phyloP scores from a whole-genome alignment of 768 basidiomycete species.

The Leccinum barrowsii region DNA sequence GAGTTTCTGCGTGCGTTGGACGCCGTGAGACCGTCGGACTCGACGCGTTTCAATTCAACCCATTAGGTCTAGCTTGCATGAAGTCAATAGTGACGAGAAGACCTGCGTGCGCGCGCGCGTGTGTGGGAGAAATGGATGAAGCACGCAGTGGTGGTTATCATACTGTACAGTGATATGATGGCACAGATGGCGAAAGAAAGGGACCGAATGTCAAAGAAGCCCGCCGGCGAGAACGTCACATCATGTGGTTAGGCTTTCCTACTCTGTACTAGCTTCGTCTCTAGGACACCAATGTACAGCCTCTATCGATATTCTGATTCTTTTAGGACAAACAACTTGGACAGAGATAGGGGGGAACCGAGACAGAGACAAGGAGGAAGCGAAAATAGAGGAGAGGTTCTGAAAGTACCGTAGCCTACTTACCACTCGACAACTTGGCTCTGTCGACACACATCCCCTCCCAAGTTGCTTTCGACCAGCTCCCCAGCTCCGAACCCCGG shows the following conservation, averaged over 20 bases:
- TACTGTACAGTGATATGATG: not conserved
- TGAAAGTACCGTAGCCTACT: too few relatives aligned
- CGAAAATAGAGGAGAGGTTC: too few relatives aligned
- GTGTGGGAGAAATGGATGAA: not conserved
- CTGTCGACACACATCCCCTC: not conserved
- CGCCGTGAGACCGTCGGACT: not conserved
- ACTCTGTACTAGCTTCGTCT: not conserved
- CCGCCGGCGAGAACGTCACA: not conserved
- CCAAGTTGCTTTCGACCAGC: not conserved
- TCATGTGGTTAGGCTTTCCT: not conserved
- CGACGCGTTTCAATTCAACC: conserved; percentile 10
- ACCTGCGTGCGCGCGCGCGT: not conserved
- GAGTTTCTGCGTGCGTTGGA: not conserved
- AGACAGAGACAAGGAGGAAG: not conserved
- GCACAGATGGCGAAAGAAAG: not conserved
- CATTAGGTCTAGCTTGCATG: conserved; percentile 2
- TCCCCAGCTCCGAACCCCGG: not conserved
- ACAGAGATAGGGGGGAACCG: not conserved
- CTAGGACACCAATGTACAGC: conserved; percentile 16
- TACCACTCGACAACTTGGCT: not conserved
- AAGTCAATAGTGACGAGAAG: not conserved
- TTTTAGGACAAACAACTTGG: not conserved
- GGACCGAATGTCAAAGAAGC: not conserved
- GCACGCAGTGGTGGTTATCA: not conserved
- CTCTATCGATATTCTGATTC: not conserved